phyloP scores from a whole-genome alignment of 1,284 basidiomycete species.

The Mrakiaceae sp. region DNA sequence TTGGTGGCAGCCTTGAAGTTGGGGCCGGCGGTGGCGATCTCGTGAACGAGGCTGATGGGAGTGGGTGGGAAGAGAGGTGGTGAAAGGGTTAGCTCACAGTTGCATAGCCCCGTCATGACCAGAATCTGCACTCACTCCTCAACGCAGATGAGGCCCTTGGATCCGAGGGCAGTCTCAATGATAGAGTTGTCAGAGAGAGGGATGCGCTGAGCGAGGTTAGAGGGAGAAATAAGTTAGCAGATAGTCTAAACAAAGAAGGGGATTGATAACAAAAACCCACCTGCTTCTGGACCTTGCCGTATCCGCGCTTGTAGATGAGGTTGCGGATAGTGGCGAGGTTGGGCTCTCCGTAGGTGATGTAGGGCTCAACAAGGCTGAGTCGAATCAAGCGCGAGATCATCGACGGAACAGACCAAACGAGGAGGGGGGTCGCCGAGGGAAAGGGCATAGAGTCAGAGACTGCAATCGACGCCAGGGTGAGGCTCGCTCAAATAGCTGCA shows the following conservation, averaged over 20 bases:
- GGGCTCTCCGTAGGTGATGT: constrained; percentile 91
- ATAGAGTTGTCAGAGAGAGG: constrained; percentile 87
- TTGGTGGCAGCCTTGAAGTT: constrained; percentile 98
- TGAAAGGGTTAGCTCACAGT: not conserved
- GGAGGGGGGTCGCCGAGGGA: too few species aligned
- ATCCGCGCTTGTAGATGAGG: constrained; percentile 99
- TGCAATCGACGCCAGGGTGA: too few species aligned
- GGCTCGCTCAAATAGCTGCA: too few species aligned
- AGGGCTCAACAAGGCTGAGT: constrained; percentile 90
- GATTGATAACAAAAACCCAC: too few species aligned
- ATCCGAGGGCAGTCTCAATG: constrained; percentile 85
- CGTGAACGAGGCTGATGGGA: constrained; percentile 60
- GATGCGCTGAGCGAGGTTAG: constrained; percentile 69
- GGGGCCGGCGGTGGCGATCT: constrained; percentile 89
- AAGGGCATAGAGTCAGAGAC: too few species aligned
- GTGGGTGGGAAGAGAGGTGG: not conserved
- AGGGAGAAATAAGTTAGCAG: too few species aligned
- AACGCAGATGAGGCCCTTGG: constrained; percentile 83
- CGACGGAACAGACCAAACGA: too few species aligned
- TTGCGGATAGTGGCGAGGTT: constrained; percentile 92
- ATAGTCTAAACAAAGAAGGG: too few species aligned
- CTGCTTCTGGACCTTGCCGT: constrained; percentile 73
- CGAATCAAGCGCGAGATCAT: too few species aligned
- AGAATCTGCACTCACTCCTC: constrained; percentile 22
- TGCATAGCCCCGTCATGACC: not conserved